Evolutionary conservation across 2,329 filamentous ascomycete genomes (phyloP), one percentile per base, ranked within the genome.

Genomic region (Plectosphaerella cucumerina): DNA sequence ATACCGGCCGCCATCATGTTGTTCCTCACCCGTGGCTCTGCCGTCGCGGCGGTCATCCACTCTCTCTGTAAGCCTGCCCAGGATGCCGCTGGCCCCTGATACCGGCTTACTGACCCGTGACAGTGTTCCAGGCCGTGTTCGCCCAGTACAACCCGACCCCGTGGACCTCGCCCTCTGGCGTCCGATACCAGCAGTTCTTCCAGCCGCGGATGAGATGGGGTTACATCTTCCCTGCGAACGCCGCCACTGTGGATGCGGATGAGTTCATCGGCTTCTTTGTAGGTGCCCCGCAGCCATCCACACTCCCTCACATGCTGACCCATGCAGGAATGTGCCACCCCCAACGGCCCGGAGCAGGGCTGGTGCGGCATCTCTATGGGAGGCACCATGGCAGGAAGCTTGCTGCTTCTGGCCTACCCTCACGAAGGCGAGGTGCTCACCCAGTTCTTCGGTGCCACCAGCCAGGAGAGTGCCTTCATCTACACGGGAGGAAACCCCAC

Each of bases 201-300:
- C 76, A 17, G 53, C 56, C 10, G 76, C 73, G 50, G 73, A 70
- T 78, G 47, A 75, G 72, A 31, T 80, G 79, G 47, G 82, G 82
- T 59, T 59, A 85, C 48, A 77, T 76, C 2, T 66, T 85, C 15
- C 81, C 81, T 5, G 57, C 63, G 15, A 66, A 75, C 59, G 77
- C 77, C 2, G 55, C 75, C 44, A 72, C 66, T 0, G 72, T 62
- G 20, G 73, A 77, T 48, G 70, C 73, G 5, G 73, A 68, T 43
- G 82, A 85, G 60, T 84, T 83, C 57, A 79, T 85, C 51, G 82
- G 82, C 35, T 73, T 80, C 47, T 66, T 84, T 45, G 81, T 83
- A 56, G 57, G 73, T 50, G 48, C 17, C 9, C 5, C 2, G 21
- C n/a, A 8, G 11, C 18, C 5, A 10, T 39, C 11, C 20, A 6